Base-by-base conservation (phyloP, 257 asterid species). In the Solanum neorickii region DNA sequence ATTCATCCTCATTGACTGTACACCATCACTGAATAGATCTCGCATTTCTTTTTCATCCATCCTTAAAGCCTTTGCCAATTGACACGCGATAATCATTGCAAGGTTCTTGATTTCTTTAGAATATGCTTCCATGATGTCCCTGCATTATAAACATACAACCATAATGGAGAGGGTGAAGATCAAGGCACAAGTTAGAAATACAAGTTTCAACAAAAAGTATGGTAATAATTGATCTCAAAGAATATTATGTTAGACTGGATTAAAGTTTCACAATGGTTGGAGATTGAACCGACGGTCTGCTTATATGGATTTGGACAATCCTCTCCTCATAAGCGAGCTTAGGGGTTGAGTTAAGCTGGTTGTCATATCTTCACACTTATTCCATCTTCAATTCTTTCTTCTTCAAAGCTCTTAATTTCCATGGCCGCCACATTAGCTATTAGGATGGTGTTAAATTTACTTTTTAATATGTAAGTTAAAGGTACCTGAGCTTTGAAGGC, bases 1-100 rank as follows among this genome's bases (percentile, higher is more conserved):
- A 83, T 93, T 92, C 92, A 93, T 90, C 27, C 93, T 74, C 86
- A 93, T 92, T 21, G 90, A 59, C 37, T 92, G 95, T n/a, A 91
- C 86, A 25, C 96, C 94, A 33, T 91, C 90, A 5, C 37, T 23
- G 41, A 92, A 91, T 5, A 89, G 68, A 25, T 59, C 89, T 70
- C 5, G 56, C 47, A 89, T 87, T 86, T 93, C 94, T 9, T 41
- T 89, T 12, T 86, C 89, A 11, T 92, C 91, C 89, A 93, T 93
- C 80, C 70, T 87, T 46, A 91, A 49, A 18, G 91, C 92, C 91
- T 89, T 90, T 12, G 89, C 93, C 92, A 93, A 83, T 82, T 89
- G 89, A 33, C 85, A 86, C 21, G 90, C 33, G 21, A 93, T 76
- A 12, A 42, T 87, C 74, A 69, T 72, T 47, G 93, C 90, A 15